These are phyloP conservation scores for Fragosphaeria purpurea DNA, from an alignment of 2,329 filamentous ascomycete genomes.

Conservation along the genomic window DNA sequence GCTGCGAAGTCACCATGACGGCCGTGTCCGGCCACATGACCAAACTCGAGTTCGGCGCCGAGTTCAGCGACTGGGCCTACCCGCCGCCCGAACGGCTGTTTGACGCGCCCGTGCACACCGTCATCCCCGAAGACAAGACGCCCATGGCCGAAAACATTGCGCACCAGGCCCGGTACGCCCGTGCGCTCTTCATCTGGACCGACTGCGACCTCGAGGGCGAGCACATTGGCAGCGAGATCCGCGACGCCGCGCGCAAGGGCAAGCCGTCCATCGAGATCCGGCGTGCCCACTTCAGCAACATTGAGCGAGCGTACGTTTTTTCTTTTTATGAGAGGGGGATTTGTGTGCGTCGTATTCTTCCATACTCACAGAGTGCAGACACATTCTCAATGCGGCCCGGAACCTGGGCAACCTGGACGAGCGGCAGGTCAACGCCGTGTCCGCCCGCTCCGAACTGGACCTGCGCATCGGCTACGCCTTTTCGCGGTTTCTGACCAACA, in stretches of 20 bases:
- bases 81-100: slow-evolving; percentile 75
- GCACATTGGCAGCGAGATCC: slow-evolving; percentile 87
- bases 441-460: slow-evolving; percentile 84
- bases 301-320: slow-evolving; percentile 64
- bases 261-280: slow-evolving; percentile 71
- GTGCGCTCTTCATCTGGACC: slow-evolving; percentile 88
- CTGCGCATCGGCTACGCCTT: slow-evolving; percentile 87
- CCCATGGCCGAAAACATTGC: slow-evolving; percentile 78
- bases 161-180: slow-evolving; percentile 61
- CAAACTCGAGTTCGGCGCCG: slow-evolving; percentile 61
- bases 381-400: slow-evolving; percentile 75
- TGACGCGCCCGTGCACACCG: slow-evolving; percentile 62
- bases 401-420: slow-evolving; percentile 72
- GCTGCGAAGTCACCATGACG: slow-evolving; percentile 84
- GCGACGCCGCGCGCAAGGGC: slow-evolving; percentile 63
- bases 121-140: slow-evolving; percentile 64
- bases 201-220: slow-evolving; percentile 98
- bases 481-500: slow-evolving; percentile 75
- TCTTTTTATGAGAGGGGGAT: neutral
- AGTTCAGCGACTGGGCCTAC: slow-evolving; percentile 70
- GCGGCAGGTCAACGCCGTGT: slow-evolving; percentile 75
- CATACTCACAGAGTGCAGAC: slow-evolving; percentile 36
- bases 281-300: slow-evolving; percentile 88
- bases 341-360: neutral
- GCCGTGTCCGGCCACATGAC: slow-evolving; percentile 85